A percentile compares a stretch with the other conserved stretches of the same genome.
Conservation (phyloP, 208 protist species). For the Angomonas desouzai region DNA sequence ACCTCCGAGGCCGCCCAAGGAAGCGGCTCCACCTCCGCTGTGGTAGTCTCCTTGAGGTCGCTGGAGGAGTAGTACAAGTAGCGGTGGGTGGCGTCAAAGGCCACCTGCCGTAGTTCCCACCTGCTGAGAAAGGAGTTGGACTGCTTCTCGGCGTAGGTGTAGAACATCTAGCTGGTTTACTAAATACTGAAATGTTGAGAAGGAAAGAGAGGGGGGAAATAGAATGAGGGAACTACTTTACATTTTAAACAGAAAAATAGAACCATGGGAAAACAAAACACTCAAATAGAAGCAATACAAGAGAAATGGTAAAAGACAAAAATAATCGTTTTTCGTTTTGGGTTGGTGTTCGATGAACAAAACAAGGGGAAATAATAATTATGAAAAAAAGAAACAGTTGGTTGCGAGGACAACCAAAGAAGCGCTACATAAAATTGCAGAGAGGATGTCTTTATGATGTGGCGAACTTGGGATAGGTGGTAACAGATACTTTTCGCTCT, state of each 20-base stretch:
- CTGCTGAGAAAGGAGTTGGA: slow-evolving; percentile 25
- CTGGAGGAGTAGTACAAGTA: slow-evolving; percentile 39
- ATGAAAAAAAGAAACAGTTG: slow-evolving; percentile 6
- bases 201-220: neutral
- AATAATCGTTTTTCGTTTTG: neutral
- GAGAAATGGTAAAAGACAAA: neutral
- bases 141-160: slow-evolving; percentile 22
- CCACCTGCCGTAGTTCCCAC: slow-evolving; percentile 42
- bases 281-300: neutral
- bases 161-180: slow-evolving; percentile 11
- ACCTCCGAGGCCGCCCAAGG: slow-evolving; percentile 8
- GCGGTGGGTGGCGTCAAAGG: slow-evolving; percentile 38
- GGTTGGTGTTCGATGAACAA: neutral
- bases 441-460: no score
- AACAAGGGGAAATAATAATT: slow-evolving; percentile 1
- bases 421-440: no score
- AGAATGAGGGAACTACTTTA: neutral
- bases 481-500: neutral
- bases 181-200: neutral
- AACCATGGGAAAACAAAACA: no score
- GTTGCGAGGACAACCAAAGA: neutral
- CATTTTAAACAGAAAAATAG: no score
- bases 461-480: neutral
- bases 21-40: slow-evolving; percentile 12
- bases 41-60: neutral